phyloP scores from a whole-genome alignment of 2,329 filamentous ascomycete genomes.

The Colletotrichum kahawae region DNA sequence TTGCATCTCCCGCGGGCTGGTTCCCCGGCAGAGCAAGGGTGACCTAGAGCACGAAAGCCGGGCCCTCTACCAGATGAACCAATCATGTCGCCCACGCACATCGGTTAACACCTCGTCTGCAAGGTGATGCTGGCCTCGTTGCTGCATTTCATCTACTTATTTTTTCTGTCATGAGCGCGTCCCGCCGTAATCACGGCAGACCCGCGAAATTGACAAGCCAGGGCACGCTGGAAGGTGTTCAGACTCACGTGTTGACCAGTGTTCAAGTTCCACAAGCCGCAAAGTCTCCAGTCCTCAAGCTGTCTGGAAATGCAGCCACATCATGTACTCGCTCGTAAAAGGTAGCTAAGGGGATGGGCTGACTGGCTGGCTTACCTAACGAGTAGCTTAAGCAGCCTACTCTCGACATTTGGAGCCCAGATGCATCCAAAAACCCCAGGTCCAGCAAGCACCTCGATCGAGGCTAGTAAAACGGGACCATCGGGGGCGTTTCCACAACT shows the following conservation, averaged over 20 bases:
- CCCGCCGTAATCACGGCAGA: neutral
- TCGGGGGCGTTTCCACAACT: neutral
- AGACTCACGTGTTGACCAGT: neutral
- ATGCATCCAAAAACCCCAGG: neutral
- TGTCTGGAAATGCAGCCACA: neutral
- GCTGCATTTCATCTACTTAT: neutral
- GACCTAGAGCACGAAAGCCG: neutral
- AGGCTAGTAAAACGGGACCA: neutral
- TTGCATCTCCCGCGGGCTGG: neutral
- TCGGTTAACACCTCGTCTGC: neutral
- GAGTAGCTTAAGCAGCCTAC: neutral
- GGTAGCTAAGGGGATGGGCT: neutral
- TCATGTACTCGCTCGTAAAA: neutral
- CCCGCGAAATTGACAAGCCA: slow-evolving; percentile 12
- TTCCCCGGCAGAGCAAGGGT: neutral
- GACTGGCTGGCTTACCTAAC: neutral
- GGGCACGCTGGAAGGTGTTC: neutral
- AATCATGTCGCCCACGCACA: neutral
- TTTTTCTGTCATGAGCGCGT: neutral
- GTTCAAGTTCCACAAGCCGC: neutral
- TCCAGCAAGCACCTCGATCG: neutral
- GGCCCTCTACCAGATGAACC: neutral
- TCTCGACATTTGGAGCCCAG: neutral
- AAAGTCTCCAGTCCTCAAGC: neutral
- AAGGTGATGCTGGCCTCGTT: slow-evolving; percentile 2